Base-by-base conservation (phyloP, 345 rosid species). In the Citrus cavaleriei region DNA sequence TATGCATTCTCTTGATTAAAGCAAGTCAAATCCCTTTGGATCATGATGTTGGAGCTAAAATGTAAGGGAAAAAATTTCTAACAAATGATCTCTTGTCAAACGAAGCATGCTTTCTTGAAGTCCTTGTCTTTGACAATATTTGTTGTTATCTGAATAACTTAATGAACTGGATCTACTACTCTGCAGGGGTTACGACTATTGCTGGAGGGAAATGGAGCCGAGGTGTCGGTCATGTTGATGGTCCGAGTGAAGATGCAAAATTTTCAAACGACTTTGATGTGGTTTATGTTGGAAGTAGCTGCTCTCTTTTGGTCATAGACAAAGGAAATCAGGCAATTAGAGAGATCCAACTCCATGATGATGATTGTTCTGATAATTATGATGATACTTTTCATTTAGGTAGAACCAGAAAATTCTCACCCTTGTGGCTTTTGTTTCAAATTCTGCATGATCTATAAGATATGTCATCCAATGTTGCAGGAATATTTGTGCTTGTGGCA, bases 261-360 rank as follows among this genome's bases (percentile, higher is more conserved):
- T 92, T 94, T 81, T 96, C 99, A 1, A 85, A 90, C 78, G 97
- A 96, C 78, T 94, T 94, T 80, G 99, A 96, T 81, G 72, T 93
- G 74, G 87, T 91, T 54, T 96, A 91, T 55, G 75, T 90, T 59
- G 91, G 87, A 78, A 90, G 92, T 64, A 93, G 90, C 82, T 94
- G 98, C 84, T 93, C 99, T 76, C 92, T 96, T 75, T 51, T 94
- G 84, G 88, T 96, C 69, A 74, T 91, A 78, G 99, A 96, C 81
- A 87, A 97, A 86, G 99, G 95, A 32, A 88, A 91, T 81, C 98
- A 90, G 84, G 91, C 95, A 70, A 89, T 96, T 72, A 88, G 93
- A 58, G 98, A 96, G 90, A 93, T 96, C 74, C 95, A 90, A 80
- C 94, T 96, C 76, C 87, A 88, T 7, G 77, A 87, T 24, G 91